phyloP scores from a whole-genome alignment of 108 stramenopile species.

The Nannochloropsis salina region DNA sequence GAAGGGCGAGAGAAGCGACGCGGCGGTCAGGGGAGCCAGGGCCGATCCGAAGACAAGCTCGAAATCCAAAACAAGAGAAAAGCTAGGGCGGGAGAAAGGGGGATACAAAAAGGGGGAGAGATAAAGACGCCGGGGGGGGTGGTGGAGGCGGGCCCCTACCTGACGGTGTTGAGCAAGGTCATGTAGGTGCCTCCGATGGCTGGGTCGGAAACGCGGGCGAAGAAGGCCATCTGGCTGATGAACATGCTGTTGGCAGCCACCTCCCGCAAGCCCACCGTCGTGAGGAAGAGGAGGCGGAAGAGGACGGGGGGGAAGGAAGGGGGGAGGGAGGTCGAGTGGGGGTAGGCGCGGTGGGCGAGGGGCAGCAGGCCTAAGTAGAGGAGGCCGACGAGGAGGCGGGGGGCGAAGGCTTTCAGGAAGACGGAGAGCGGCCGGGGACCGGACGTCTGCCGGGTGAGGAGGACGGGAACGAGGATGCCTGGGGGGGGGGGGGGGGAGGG shows the following conservation, averaged over 20 bases:
- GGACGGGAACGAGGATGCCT: conserved; percentile 41
- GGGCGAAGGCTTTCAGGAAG: conserved; percentile 41
- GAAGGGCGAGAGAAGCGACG: too few relatives aligned
- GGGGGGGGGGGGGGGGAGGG: not conserved
- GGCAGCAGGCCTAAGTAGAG: conserved; percentile 37
- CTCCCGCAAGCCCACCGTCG: conserved; percentile 76
- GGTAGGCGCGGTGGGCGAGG: conserved; percentile 30
- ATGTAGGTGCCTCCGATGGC: conserved; percentile 98
- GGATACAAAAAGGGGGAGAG: too few relatives aligned
- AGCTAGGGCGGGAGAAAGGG: too few relatives aligned
- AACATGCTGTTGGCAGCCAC: conserved; percentile 80
- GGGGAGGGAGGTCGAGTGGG: not conserved
- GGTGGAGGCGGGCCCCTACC: not conserved
- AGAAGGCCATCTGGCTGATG: conserved; percentile 97
- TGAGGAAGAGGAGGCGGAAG: conserved; percentile 49
- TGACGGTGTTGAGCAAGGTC: conserved; percentile 93
- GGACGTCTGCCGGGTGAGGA: conserved; percentile 36
- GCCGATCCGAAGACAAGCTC: too few relatives aligned
- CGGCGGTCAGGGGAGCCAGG: too few relatives aligned
- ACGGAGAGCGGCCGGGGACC: conserved; percentile 43
- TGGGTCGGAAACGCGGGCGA: conserved; percentile 86
- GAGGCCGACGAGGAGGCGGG: conserved; percentile 37
- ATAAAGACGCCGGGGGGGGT: too few relatives aligned
- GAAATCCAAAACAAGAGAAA: too few relatives aligned
- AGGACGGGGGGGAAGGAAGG: not conserved